Evolutionary conservation across 495 filamentous ascomycete genomes (phyloP).

Genomic region (Terfezia claveryi): DNA sequence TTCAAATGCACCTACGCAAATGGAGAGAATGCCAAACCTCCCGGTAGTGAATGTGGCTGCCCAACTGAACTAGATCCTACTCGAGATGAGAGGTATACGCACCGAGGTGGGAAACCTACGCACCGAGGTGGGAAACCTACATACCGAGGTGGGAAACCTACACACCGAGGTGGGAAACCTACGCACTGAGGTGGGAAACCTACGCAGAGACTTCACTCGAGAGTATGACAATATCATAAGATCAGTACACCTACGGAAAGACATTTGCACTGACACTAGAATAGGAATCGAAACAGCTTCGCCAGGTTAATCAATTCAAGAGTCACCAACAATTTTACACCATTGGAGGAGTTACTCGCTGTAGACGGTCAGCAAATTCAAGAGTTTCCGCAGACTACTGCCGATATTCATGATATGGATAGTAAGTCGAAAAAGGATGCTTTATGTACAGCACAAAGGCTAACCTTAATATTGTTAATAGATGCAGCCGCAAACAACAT

Average conservation of each 20-base stretch:
- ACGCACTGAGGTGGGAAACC: neutral
- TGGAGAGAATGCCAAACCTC: neutral
- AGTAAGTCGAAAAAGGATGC: neutral
- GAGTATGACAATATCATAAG: neutral
- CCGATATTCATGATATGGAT: conserved; percentile 1
- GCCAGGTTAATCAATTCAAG: conserved; percentile 2
- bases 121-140: too few species aligned
- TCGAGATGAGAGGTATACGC: neutral
- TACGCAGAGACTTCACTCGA: neutral
- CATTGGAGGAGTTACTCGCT: conserved; percentile 1
- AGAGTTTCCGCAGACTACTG: neutral
- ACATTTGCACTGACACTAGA: neutral
- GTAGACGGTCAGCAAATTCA: neutral
- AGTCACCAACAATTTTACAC: conserved; percentile 1
- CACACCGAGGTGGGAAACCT: too few species aligned
- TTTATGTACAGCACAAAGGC: neutral
- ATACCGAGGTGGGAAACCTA: too few species aligned
- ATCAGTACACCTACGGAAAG: neutral
- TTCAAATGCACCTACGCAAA: neutral
- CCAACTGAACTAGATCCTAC: neutral
- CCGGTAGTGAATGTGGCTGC: neutral
- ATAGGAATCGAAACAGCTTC: conserved; percentile 3
- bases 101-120: too few species aligned
- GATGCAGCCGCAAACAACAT: neutral
- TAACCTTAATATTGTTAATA: conserved; percentile 1